These are phyloP conservation scores for Eucalyptus camaldulensis DNA, from an alignment of 345 rosid genomes.

Conservation along the genomic window DNA sequence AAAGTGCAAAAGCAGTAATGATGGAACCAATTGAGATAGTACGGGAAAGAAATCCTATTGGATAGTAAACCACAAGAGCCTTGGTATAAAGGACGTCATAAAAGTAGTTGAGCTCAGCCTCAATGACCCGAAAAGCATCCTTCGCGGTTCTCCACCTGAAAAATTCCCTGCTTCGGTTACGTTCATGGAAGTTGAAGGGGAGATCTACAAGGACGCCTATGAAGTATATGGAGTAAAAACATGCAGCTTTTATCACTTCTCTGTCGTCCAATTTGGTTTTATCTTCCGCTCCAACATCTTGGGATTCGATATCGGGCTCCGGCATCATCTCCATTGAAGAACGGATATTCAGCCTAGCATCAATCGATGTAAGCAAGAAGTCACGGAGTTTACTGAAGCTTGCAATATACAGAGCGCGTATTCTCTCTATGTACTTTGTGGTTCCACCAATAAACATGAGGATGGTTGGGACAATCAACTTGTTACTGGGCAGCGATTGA, in stretches of 20 bases:
- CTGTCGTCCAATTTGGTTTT: not conserved
- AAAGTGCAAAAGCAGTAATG: not conserved
- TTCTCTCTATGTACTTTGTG: slow-evolving; percentile 45
- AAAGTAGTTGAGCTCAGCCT: not conserved
- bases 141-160: not conserved
- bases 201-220: not conserved
- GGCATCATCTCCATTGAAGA: not conserved
- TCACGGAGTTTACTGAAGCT: not conserved
- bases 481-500: slow-evolving; percentile 9
- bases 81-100: not conserved
- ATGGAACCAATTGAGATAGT: not conserved
- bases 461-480: not conserved
- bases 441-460: slow-evolving; percentile 34
- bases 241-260: not conserved
- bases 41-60: not conserved
- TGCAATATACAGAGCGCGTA: not conserved
- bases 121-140: not conserved
- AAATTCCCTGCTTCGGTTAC: not conserved
- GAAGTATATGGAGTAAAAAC: not conserved
- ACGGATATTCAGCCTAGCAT: not conserved
- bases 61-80: not conserved
- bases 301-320: not conserved
- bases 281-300: not conserved
- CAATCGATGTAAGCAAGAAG: not conserved
- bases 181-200: not conserved